A percentile compares a stretch with the other conserved stretches of the same genome.
These are phyloP conservation scores for Ogataea degrootiae DNA, from an alignment of 805 yeast species.

Conservation along the genomic window DNA sequence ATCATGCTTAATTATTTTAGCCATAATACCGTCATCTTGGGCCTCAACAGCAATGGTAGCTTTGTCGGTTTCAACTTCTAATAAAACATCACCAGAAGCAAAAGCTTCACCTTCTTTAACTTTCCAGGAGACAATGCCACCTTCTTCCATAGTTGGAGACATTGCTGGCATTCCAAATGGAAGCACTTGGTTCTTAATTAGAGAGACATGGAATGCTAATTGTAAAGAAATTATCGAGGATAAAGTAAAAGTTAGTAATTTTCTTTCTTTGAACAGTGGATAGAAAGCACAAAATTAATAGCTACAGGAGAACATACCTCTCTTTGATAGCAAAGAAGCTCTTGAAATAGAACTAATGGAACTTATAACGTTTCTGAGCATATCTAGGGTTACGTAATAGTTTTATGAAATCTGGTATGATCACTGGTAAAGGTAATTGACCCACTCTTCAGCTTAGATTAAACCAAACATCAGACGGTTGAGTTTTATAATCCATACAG, in stretches of 20 bases:
- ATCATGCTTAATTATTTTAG: slow-evolving; percentile 62
- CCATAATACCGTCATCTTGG: slow-evolving; percentile 85
- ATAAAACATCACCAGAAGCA: slow-evolving; percentile 73
- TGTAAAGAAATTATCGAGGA: not conserved
- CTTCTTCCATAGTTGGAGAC: slow-evolving; percentile 98
- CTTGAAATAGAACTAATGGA: slow-evolving; percentile 6
- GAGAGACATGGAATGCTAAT: slow-evolving; percentile 29
- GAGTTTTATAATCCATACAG: no score
- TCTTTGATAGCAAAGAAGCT: not conserved
- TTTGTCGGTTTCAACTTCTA: slow-evolving; percentile 85
- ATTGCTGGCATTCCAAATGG: slow-evolving; percentile 92
- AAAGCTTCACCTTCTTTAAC: slow-evolving; percentile 71
- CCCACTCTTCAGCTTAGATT: no score
- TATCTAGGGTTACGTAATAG: slow-evolving; percentile 1
- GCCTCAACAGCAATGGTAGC: slow-evolving; percentile 84
- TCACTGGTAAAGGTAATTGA: no score
- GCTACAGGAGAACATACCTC: not conserved
- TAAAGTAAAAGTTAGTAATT: no score
- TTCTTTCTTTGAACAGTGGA: not conserved
- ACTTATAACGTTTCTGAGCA: slow-evolving; percentile 15
- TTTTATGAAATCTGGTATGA: not conserved
- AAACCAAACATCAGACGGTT: no score
- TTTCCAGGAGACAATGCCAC: slow-evolving; percentile 90
- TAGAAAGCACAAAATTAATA: not conserved
- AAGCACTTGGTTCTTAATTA: slow-evolving; percentile 32